A percentile compares a stretch with the other conserved stretches of the same genome.
Evolutionary conservation across 192 early-diverging fungal species (phyloP).

Genomic region (Dissophora globulifera): DNA sequence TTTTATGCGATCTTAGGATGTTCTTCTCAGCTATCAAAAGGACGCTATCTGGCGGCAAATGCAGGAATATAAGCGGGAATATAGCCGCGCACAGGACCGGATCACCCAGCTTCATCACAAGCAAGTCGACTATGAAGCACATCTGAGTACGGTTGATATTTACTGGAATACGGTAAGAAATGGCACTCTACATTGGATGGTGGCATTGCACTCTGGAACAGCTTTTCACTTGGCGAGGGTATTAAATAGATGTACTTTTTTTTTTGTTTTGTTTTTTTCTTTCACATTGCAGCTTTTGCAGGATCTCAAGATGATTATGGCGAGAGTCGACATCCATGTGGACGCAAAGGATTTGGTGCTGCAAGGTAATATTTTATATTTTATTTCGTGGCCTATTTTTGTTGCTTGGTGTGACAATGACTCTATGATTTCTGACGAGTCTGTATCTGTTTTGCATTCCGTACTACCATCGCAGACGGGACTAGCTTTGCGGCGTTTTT

Average conservation of each 20-base stretch:
- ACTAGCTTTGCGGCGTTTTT: conserved; percentile 33
- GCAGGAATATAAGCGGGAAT: conserved; percentile 75
- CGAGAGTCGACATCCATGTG: conserved; percentile 31
- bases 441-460: too few species aligned
- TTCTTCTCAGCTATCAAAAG: conserved; percentile 63
- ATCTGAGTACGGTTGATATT: conserved; percentile 60
- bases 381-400: neutral
- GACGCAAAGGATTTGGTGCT: conserved; percentile 30
- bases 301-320: conserved; percentile 39
- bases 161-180: conserved; percentile 64
- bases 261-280: neutral
- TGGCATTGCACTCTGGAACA: too few species aligned
- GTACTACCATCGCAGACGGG: conserved; percentile 6
- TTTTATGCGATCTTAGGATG: conserved; percentile 28
- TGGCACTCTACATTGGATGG: too few species aligned
- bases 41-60: conserved; percentile 77
- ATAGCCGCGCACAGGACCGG: conserved; percentile 54
- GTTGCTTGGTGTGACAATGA: too few species aligned
- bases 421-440: too few species aligned
- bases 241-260: too few species aligned
- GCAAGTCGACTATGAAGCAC: conserved; percentile 60
- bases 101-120: conserved; percentile 58
- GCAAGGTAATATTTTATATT: conserved; percentile 15
- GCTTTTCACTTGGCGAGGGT: too few species aligned
- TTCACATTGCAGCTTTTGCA: conserved; percentile 15